These are phyloP conservation scores for Musa troglodytarum DNA, from an alignment of 176 grass and related monocot genomes.

Conservation along the genomic window DNA sequence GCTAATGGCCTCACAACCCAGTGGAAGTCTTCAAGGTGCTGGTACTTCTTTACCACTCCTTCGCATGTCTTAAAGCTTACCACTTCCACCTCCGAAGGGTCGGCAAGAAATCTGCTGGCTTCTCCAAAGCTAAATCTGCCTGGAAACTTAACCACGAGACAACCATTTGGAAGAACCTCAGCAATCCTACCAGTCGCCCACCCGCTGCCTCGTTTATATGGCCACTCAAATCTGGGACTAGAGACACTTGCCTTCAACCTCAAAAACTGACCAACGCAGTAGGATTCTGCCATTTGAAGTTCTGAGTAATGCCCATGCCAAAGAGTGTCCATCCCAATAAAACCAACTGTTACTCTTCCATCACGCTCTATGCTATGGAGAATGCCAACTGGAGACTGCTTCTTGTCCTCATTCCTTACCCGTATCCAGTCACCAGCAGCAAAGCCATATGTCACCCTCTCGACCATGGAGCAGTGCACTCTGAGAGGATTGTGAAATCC, in stretches of 20 bases:
- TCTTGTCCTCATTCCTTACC: constrained; percentile 61
- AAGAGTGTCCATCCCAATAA: constrained; percentile 74
- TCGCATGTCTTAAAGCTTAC: constrained; percentile 79
- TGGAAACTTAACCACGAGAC: constrained; percentile 68
- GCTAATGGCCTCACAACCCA: constrained; percentile 81
- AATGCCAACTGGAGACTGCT: constrained; percentile 59
- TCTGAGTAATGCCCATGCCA: constrained; percentile 67
- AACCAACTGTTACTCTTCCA: constrained; percentile 47
- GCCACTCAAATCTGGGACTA: constrained; percentile 76
- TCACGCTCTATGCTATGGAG: constrained; percentile 67
- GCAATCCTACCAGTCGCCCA: constrained; percentile 58
- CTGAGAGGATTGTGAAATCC: constrained; percentile 62
- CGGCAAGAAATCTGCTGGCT: constrained; percentile 45
- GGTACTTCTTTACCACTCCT: constrained; percentile 81
- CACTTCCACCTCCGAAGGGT: constrained; percentile 72
- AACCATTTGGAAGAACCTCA: constrained; percentile 65
- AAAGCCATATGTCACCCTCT: constrained; percentile 78
- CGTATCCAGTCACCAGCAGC: constrained; percentile 76
- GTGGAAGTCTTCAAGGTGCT: constrained; percentile 90
- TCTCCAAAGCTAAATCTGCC: constrained; percentile 67
- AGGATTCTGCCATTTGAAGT: constrained; percentile 82
- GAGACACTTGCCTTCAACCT: constrained; percentile 43
- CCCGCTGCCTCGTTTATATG: constrained; percentile 40
- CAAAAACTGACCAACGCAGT: constrained; percentile 76
- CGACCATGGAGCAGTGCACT: constrained; percentile 44